Evolutionary conservation across 495 filamentous ascomycete genomes (phyloP), one percentile per base, ranked within the genome.

Genomic region (Penicillium silybi): DNA sequence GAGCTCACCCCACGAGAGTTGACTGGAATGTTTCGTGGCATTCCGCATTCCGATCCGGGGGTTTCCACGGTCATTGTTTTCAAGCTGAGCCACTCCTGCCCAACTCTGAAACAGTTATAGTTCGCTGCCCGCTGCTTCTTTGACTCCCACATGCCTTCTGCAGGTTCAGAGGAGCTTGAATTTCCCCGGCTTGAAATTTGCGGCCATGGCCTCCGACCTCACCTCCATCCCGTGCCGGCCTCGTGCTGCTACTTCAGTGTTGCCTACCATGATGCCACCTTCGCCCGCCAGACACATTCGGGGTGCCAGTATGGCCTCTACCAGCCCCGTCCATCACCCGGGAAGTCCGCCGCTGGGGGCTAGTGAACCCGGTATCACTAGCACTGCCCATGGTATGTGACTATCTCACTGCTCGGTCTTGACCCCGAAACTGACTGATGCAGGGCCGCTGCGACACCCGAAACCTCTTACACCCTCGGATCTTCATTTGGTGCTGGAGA

Each of bases 401-500:
- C 17, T 9, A 26, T 6, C 1, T 8, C 8, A 2, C 6, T 15
- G 23, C 32, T 18, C 34, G 10, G 13, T 19, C 29, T 13, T 32
- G 29, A 43, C 23, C 19, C 37, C 18, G 5, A 25, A n/a, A 19
- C 29, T 44, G 20, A 44, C 8, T 10, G n/a, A 44, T 25, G 9
- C 44, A 68, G 90, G 79, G 17, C 90, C 81, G 53, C 50, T 90
- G 55, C 83, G 92, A 58, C 90, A 92, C 57, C 90, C 91, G 0
- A 80, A 88, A 42, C 92, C 90, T 0, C 67, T 95, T 53, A 95
- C 92, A 0, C 85, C 90, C 9, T 88, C 88, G 2, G 92, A 96
- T 63, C 74, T 97, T 35, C 90, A 96, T 69, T 70, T 86, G 54
- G 82, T 92, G 66, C 76, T 95, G 34, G 92, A 97, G 71, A 90